These are phyloP conservation scores for Hypoxylon sp. DNA, from an alignment of 2,329 filamentous ascomycete species.

Conservation along the genomic window DNA sequence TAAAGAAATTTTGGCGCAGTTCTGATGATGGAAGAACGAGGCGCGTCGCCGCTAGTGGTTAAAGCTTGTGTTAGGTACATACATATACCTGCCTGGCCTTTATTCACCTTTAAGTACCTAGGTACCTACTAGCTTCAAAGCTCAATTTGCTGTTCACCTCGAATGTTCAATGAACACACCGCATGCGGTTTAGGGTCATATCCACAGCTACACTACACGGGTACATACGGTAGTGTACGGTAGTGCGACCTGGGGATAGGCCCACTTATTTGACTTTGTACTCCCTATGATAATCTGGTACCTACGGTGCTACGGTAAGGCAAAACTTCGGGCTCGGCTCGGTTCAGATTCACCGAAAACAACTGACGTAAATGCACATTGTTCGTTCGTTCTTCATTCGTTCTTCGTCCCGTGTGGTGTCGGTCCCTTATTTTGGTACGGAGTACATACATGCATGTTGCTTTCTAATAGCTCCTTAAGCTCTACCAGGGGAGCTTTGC, in stretches of 20 bases:
- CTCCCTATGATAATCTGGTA: background rate
- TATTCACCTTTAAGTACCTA: constrained; percentile 15
- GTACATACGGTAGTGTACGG: background rate
- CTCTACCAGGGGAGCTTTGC: background rate
- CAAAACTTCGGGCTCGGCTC: constrained; percentile 15
- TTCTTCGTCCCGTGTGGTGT: background rate
- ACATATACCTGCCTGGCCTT: constrained; percentile 18
- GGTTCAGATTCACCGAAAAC: constrained; percentile 13
- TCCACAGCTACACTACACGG: background rate
- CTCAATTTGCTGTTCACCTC: background rate
- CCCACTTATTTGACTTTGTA: constrained; percentile 1
- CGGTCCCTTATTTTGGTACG: background rate
- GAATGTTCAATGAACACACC: constrained; percentile 8
- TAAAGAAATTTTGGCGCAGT: constrained; percentile 29
- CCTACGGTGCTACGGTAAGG: background rate
- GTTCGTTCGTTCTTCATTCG: constrained; percentile 3
- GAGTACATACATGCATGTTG: background rate
- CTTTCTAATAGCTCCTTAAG: constrained; percentile 11
- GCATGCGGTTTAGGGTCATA: too few species aligned
- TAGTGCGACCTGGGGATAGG: background rate
- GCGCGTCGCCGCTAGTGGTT: constrained; percentile 22
- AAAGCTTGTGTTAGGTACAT: background rate
- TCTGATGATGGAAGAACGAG: constrained; percentile 34
- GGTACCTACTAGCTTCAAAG: too few species aligned
- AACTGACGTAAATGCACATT: constrained; percentile 14